Percentiles rank a stretch among this genome's conserved stretches.
phyloP scores from a whole-genome alignment of 306 rosid species.

The Corylus heterophylla region DNA sequence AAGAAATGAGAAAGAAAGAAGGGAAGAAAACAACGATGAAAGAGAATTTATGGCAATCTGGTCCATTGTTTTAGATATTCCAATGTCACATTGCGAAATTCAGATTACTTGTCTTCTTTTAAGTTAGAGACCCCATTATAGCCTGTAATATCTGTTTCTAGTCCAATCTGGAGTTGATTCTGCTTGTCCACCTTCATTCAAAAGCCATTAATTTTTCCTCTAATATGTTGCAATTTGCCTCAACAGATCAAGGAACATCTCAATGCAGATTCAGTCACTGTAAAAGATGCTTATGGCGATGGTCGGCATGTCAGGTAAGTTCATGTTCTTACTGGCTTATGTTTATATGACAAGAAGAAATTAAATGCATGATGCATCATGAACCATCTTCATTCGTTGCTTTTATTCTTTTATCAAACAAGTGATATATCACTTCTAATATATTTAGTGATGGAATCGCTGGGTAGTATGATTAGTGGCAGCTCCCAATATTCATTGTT shows the following conservation, averaged over 20 bases:
- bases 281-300: conserved; percentile 83
- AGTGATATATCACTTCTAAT: not conserved
- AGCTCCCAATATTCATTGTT: not conserved
- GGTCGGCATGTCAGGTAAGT: conserved; percentile 86
- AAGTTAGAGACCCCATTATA: not conserved
- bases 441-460: not conserved
- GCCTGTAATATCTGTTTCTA: not conserved
- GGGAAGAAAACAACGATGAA: not conserved
- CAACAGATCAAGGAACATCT: conserved; percentile 78
- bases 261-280: conserved; percentile 72
- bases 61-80: not conserved
- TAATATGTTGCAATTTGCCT: conserved; percentile 12
- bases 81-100: not conserved
- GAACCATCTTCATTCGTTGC: not conserved
- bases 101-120: too few relatives aligned
- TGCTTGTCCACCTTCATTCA: not conserved
- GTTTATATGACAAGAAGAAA: conserved; percentile 3
- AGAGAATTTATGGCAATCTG: not conserved
- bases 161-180: not conserved
- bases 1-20: not conserved
- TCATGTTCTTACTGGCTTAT: not conserved
- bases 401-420: not conserved
- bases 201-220: not conserved
- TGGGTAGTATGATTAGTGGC: not conserved
- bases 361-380: not conserved